phyloP scores from a whole-genome alignment of 1,139 yeast species.

The Yamadazyma membranifaciens region DNA sequence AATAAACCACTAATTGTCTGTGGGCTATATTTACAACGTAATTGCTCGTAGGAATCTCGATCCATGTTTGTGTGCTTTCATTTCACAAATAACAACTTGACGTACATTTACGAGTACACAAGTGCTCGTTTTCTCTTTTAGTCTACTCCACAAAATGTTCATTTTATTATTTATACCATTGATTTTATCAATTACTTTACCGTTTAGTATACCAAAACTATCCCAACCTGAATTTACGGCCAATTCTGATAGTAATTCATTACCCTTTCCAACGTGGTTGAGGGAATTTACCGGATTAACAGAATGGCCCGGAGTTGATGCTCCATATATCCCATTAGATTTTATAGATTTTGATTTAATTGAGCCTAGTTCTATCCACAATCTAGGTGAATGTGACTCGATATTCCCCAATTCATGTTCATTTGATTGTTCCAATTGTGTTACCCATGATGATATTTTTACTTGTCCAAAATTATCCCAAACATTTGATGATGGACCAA shows the following conservation, averaged over 20 bases:
- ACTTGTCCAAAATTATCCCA: conserved; percentile 77
- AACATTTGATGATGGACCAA: conserved; percentile 95
- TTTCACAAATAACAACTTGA: no score
- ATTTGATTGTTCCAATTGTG: conserved; percentile 83
- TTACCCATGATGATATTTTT: conserved; percentile 71
- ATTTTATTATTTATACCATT: conserved; percentile 4
- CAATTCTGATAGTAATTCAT: conserved; percentile 1
- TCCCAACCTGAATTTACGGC: neutral
- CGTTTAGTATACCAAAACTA: conserved; percentile 2
- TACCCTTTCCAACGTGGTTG: conserved; percentile 80
- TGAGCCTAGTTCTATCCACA: conserved; percentile 47
- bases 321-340: conserved; percentile 83
- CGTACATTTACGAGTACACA: no score
- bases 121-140: no score
- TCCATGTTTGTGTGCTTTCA: no score
- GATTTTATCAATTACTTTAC: conserved; percentile 8
- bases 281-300: conserved; percentile 65
- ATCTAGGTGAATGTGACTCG: conserved; percentile 58
- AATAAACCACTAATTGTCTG: no score
- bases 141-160: neutral
- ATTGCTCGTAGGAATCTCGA: no score
- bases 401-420: conserved; percentile 58
- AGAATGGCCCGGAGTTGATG: conserved; percentile 82
- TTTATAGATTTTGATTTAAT: conserved; percentile 58
- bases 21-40: no score